These are phyloP conservation scores for Henckelia pumila DNA, from an alignment of 257 asterid species.

Conservation along the genomic window DNA sequence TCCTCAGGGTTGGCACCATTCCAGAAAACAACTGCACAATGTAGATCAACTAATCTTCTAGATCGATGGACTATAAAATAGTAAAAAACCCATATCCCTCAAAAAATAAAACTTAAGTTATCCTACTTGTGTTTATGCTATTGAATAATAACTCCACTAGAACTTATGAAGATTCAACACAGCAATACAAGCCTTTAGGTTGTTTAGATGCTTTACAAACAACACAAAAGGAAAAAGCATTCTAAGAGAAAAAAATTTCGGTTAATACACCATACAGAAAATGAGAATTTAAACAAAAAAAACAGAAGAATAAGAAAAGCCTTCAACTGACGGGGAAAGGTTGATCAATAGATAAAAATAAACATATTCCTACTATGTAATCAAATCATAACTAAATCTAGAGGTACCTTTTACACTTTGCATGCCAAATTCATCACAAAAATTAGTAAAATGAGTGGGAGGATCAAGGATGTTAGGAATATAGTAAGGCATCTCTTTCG, in stretches of 20 bases:
- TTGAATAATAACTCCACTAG: neutral
- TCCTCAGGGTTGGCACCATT: neutral
- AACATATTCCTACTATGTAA: neutral
- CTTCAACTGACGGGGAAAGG: neutral
- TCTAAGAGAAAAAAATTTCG: neutral
- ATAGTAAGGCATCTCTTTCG: neutral
- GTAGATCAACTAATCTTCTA: slow-evolving; percentile 6
- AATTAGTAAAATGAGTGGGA: neutral
- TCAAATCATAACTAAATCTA: neutral
- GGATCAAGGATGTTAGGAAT: neutral
- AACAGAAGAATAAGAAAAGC: neutral
- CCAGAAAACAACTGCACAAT: neutral
- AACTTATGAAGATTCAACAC: slow-evolving; percentile 23
- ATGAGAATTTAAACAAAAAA: too few species aligned
- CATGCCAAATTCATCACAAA: neutral
- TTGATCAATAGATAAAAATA: neutral
- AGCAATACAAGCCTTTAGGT: neutral
- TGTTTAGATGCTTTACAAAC: neutral
- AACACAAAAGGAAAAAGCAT: neutral
- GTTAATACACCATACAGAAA: too few species aligned
- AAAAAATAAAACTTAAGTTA: neutral
- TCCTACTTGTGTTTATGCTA: neutral
- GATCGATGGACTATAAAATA: neutral
- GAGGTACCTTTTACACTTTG: neutral
- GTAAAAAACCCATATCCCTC: slow-evolving; percentile 11